phyloP scores from a whole-genome alignment of 768 basidiomycete species.

The Kondoa malvinella region DNA sequence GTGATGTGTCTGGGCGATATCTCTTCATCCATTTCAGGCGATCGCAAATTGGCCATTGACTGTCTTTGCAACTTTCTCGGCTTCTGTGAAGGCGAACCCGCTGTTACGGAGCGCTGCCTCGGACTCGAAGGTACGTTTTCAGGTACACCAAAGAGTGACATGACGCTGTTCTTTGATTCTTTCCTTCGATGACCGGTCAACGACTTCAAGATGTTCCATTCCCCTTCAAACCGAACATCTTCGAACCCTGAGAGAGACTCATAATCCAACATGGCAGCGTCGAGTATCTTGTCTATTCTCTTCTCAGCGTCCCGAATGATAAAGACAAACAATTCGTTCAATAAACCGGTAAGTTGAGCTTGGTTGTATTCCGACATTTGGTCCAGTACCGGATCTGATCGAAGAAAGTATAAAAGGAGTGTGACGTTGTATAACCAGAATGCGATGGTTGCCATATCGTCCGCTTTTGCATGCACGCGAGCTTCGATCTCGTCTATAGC shows the following conservation, averaged over 20 bases:
- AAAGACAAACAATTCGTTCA: conserved; percentile 91
- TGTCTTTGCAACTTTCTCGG: not conserved
- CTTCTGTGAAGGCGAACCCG: not conserved
- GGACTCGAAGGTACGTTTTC: conserved; percentile 2
- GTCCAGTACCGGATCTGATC: conserved; percentile 29
- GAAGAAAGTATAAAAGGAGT: conserved; percentile 70
- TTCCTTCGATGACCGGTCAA: conserved; percentile 31
- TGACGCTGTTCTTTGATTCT: conserved; percentile 19
- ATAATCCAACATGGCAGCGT: conserved; percentile 64
- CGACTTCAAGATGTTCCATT: conserved; percentile 48
- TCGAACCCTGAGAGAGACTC: conserved; percentile 57
- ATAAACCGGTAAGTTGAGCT: conserved; percentile 75
- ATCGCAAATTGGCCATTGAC: not conserved
- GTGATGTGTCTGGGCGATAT: conserved; percentile 43
- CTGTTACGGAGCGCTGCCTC: not conserved
- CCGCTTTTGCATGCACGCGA: conserved; percentile 72
- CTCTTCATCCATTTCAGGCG: conserved; percentile 25
- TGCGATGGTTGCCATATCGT: conserved; percentile 66
- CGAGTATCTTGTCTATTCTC: conserved; percentile 69
- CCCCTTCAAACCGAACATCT: conserved; percentile 78
- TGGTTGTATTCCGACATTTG: conserved; percentile 30
- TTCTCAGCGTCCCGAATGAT: conserved; percentile 83
- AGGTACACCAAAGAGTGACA: not conserved
- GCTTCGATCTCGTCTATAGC: conserved; percentile 86
- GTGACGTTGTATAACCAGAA: conserved; percentile 94